Base-by-base conservation (phyloP, 2,329 filamentous ascomycete genomes). In the Aschersonia sp. region DNA sequence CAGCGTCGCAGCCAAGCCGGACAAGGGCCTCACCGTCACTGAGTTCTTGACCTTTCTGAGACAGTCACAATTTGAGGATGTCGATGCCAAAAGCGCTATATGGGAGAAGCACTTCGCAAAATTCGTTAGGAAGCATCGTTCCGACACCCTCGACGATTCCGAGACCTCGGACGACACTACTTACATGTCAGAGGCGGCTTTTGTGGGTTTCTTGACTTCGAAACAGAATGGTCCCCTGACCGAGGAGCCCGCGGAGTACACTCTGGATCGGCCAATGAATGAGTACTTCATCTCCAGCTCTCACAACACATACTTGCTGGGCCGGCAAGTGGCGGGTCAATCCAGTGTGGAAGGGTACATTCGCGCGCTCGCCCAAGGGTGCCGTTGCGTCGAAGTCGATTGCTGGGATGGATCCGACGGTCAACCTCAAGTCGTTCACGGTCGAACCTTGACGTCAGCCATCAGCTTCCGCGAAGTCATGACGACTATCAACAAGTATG, bases 271-370 rank as follows among this genome's bases (percentile, higher is more conserved):
- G 30, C 92, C 92, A 0, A 71, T 97, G 62, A 95, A 94, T 61
- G 91, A 97, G 61, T 98, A 98, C 65, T 96, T 89, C 70, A 92
- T 98, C 55, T 97, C 91, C 1, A 96, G 89, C 69, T 97, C 92
- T 1, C 92, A 98, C 72, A 98, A 98, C 65, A 98, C 92, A 0
- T 98, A 98, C 59, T 80, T 98, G 1, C 73, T 94, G 4, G 92
- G 92, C 10, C 82, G 89, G 47, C 92, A 98, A 63, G 82, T 97
- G 2, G 84, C 82, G 9, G 91, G 91, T 31, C 78, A 85, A 43
- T 96, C 92, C 2, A 97, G 89, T 59, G 85, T 94, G 2, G 92
- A 98, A 64, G 89, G 89, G 43, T 98, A 98, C 66, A 94, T 97
- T 56, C 81, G 82, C 6, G 87, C 89, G 3, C 75, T 98, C 5